These are phyloP conservation scores for Thecamonas trahens DNA, from an alignment of 78 protist species.

Conservation along the genomic window DNA sequence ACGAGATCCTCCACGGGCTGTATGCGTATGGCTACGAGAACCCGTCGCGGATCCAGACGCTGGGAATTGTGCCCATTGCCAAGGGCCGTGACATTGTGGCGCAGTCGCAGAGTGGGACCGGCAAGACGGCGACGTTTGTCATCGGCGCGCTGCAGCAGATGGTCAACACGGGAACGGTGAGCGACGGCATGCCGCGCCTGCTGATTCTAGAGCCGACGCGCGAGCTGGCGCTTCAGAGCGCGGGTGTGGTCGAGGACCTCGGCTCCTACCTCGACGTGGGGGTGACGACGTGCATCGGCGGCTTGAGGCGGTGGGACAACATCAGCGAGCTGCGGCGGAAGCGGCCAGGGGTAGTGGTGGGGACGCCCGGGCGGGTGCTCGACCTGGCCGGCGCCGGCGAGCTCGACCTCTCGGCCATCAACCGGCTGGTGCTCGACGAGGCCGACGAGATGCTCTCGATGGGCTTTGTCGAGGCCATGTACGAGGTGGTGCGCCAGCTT, in stretches of 20 bases:
- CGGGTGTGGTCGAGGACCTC: background rate
- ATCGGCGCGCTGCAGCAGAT: constrained; percentile 33
- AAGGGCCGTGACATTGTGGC: constrained; percentile 25
- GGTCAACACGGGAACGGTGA: background rate
- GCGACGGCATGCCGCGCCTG: constrained; percentile 7
- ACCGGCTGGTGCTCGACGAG: constrained; percentile 35
- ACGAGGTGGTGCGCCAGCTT: constrained; percentile 12
- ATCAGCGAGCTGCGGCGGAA: background rate
- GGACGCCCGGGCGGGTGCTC: constrained; percentile 25
- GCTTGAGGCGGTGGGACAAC: background rate
- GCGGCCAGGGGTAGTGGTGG: constrained; percentile 14
- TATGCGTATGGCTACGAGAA: constrained; percentile 15
- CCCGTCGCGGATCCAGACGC: constrained; percentile 30
- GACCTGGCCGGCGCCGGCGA: background rate
- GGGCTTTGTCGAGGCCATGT: constrained; percentile 44
- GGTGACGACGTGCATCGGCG: background rate
- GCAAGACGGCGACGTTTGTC: constrained; percentile 60
- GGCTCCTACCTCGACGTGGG: background rate
- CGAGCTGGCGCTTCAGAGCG: constrained; percentile 18
- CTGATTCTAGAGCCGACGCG: constrained; percentile 16
- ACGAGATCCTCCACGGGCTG: constrained; percentile 4
- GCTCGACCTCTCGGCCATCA: background rate
- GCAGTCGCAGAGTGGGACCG: constrained; percentile 46
- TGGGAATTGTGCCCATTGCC: constrained; percentile 27
- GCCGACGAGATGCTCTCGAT: constrained; percentile 32